A percentile compares a stretch with the other conserved stretches of the same genome.
phyloP scores from a whole-genome alignment of 1,284 basidiomycete genomes.

The Trametes hirsuta region DNA sequence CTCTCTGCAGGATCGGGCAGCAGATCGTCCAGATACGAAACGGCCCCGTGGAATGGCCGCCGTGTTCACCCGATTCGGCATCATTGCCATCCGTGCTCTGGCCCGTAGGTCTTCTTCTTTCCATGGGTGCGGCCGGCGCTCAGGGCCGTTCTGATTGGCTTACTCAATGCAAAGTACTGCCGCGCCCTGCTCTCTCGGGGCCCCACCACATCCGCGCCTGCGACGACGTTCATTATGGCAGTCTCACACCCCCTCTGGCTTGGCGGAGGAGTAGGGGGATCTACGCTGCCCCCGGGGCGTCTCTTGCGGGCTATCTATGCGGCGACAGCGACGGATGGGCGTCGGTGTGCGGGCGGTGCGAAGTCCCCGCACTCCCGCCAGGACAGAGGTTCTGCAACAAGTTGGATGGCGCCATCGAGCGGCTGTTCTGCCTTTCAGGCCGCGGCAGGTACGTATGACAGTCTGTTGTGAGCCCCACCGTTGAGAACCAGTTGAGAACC shows the following conservation, averaged over 20 bases:
- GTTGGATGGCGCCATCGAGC: slow-evolving; percentile 19
- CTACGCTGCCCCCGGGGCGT: slow-evolving; percentile 1
- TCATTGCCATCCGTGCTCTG: slow-evolving; percentile 8
- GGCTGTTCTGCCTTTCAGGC: slow-evolving; percentile 5
- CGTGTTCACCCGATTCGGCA: slow-evolving; percentile 7
- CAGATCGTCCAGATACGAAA: slow-evolving; percentile 18
- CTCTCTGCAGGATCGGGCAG: background rate
- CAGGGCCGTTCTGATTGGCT: slow-evolving; percentile 21
- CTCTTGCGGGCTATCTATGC: background rate
- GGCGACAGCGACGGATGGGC: slow-evolving; percentile 1
- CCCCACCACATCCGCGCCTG: background rate
- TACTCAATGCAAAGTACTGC: slow-evolving; percentile 3
- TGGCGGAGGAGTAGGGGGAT: slow-evolving; percentile 7
- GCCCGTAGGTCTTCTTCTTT: slow-evolving; percentile 8
- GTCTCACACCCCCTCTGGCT: background rate
- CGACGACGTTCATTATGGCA: background rate
- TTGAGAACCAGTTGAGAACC: slow-evolving; percentile 9
- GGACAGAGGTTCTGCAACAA: background rate
- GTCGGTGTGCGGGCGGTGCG: background rate
- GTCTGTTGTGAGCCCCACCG: slow-evolving; percentile 2
- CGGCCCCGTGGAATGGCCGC: slow-evolving; percentile 7
- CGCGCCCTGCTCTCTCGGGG: background rate
- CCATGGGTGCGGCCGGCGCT: slow-evolving; percentile 15
- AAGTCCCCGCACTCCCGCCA: background rate
- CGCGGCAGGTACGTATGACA: slow-evolving; percentile 1